phyloP scores from a whole-genome alignment of 257 asterid genomes.

The Capsicum chinense region DNA sequence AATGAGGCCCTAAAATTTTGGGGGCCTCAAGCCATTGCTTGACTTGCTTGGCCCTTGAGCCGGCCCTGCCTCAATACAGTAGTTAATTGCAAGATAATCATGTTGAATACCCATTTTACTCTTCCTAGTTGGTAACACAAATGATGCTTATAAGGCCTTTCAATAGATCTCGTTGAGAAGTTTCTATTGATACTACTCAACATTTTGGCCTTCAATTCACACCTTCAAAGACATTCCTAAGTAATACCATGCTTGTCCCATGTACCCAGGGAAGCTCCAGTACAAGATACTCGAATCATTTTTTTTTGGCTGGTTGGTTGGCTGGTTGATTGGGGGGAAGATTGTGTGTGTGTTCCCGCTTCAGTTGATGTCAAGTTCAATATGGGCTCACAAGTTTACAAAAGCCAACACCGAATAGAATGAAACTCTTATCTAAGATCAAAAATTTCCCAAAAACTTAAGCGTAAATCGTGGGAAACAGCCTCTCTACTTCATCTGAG shows the following conservation, averaged over 20 bases:
- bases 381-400: not conserved
- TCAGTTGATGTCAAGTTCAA: not conserved
- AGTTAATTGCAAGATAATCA: not conserved
- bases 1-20: too few species aligned
- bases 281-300: not conserved
- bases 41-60: too few species aligned
- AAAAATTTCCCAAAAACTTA: too few species aligned
- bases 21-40: too few species aligned
- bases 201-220: not conserved
- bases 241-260: not conserved
- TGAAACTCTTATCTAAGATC: too few species aligned
- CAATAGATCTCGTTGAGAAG: not conserved
- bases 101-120: not conserved
- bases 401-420: not conserved
- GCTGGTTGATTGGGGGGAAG: too few species aligned
- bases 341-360: too few species aligned
- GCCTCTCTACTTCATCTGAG: too few species aligned
- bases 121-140: not conserved
- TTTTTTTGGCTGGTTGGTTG: too few species aligned
- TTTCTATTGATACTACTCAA: not conserved
- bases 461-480: too few species aligned
- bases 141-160: not conserved
- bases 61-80: not conserved
- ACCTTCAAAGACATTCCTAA: constrained; percentile 1
- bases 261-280: not conserved